Percentiles rank a stretch among this genome's conserved stretches.
phyloP scores from a whole-genome alignment of 192 early-diverging fungal species.

The Rhizophlyctis rosea region DNA sequence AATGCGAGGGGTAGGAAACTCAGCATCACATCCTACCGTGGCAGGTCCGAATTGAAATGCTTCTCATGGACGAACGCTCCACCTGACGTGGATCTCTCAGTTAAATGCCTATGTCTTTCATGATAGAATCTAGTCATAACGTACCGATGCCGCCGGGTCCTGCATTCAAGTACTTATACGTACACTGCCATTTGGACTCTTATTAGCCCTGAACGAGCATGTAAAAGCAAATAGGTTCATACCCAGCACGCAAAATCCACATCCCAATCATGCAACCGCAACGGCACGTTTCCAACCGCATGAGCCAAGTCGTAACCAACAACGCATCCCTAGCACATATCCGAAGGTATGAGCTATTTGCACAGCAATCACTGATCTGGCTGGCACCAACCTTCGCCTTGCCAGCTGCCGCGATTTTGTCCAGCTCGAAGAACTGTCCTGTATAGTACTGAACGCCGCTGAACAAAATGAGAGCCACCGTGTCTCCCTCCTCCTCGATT shows the following conservation, averaged over 20 bases:
- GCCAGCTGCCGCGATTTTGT: conserved; percentile 76
- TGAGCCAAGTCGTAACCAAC: conserved; percentile 96
- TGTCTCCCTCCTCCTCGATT: conserved; percentile 69
- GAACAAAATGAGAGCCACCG: conserved; percentile 84
- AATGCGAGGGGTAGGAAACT: not conserved
- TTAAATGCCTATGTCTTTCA: not conserved
- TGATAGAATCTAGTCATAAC: not conserved
- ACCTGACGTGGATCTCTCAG: conserved; percentile 20
- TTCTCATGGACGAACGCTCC: conserved; percentile 88
- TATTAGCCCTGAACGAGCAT: conserved; percentile 1
- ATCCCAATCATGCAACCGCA: conserved; percentile 89
- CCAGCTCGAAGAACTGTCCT: conserved; percentile 82
- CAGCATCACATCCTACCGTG: conserved; percentile 40
- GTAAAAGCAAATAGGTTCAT: not conserved
- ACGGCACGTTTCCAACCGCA: conserved; percentile 88
- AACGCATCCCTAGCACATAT: conserved; percentile 73
- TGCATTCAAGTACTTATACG: conserved; percentile 99
- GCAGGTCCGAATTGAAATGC: conserved; percentile 58
- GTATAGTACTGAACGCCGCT: conserved; percentile 95
- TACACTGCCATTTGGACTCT: conserved; percentile 55
- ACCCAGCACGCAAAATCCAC: conserved; percentile 96
- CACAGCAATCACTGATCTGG: not conserved
- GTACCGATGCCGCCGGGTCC: conserved; percentile 87
- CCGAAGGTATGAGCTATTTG: too few relatives aligned
- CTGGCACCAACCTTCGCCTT: conserved; percentile 60